Conservation (phyloP, 352 stramenopile genomes). For the Globisporangium yorkense region DNA sequence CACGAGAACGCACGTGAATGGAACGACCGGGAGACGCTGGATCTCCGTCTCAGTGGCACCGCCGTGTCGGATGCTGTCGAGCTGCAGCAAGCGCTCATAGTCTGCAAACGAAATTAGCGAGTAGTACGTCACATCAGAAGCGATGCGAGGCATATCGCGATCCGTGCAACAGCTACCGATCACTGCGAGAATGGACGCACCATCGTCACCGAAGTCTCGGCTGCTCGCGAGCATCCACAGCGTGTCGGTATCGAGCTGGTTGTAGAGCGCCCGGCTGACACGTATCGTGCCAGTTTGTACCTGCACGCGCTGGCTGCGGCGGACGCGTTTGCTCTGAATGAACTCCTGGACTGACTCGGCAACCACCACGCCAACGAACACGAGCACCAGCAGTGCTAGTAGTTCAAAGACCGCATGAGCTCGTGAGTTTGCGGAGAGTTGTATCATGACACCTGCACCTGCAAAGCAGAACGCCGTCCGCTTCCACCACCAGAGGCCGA, state of each 20-base stretch:
- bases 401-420: background rate
- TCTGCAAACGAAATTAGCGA: slow-evolving; percentile 21
- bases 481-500: slow-evolving; percentile 1
- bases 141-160: background rate
- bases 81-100: slow-evolving; percentile 62
- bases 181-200: background rate
- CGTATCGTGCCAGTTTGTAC: slow-evolving; percentile 32
- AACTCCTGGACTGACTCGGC: slow-evolving; percentile 21
- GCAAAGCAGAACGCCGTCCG: slow-evolving; percentile 1
- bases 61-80: slow-evolving; percentile 55
- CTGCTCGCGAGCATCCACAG: slow-evolving; percentile 59
- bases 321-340: slow-evolving; percentile 5
- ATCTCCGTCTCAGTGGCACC: slow-evolving; percentile 55
- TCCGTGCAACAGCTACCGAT: background rate
- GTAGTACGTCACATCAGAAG: background rate
- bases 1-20: slow-evolving; percentile 47
- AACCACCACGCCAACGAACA: slow-evolving; percentile 47
- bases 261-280: slow-evolving; percentile 59
- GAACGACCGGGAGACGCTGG: slow-evolving; percentile 46
- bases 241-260: slow-evolving; percentile 57
- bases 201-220: slow-evolving; percentile 52
- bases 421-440: background rate
- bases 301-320: slow-evolving; percentile 1
- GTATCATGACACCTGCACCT: slow-evolving; percentile 1
- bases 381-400: slow-evolving; percentile 42